phyloP scores from a whole-genome alignment of 2,329 filamentous ascomycete species.

The Curvularia sp. region DNA sequence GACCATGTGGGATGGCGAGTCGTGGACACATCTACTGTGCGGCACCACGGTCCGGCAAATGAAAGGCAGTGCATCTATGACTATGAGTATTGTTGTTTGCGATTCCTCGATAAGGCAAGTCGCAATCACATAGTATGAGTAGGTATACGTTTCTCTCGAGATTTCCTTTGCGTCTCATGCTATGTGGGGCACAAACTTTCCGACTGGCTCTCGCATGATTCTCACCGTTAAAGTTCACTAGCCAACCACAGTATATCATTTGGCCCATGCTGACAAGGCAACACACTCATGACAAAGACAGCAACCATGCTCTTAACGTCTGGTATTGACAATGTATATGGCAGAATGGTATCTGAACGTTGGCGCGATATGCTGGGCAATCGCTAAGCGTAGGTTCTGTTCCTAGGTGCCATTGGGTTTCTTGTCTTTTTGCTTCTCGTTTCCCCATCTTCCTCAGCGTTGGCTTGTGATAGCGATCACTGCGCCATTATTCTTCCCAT shows the following conservation, averaged over 20 bases:
- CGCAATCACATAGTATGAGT: not conserved
- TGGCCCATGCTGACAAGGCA: not conserved
- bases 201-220: not conserved
- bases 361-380: not conserved
- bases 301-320: not conserved
- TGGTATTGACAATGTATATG: not conserved
- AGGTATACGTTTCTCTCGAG: not conserved
- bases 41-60: not conserved
- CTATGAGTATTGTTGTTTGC: not conserved
- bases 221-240: not conserved
- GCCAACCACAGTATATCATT: not conserved
- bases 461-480: not conserved
- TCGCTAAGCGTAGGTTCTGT: not conserved
- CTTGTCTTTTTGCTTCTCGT: not conserved
- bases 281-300: not conserved
- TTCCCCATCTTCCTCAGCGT: not conserved
- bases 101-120: not conserved
- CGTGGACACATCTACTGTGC: no score
- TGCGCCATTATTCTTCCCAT: not conserved
- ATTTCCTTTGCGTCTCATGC: not conserved
- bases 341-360: not conserved
- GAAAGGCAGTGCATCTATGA: not conserved
- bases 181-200: not conserved
- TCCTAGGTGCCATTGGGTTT: not conserved
- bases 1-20: not conserved